These are phyloP conservation scores for Solanum hybrid DNA, from an alignment of 305 asterid species.

Conservation along the genomic window DNA sequence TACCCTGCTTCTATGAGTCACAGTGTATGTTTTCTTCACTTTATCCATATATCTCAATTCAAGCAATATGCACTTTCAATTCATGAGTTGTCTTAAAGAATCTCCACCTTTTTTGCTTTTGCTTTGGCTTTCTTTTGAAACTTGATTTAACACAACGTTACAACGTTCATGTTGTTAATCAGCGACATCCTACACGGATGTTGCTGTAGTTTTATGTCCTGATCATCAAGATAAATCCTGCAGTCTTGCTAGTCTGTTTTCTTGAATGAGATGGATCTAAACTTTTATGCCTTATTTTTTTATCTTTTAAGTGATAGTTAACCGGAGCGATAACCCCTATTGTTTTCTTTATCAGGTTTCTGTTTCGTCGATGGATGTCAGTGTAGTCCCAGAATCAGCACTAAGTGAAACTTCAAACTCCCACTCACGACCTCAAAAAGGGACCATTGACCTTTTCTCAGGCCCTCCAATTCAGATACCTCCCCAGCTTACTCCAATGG, in stretches of 20 bases:
- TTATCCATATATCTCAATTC: not conserved
- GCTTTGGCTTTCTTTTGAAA: not conserved
- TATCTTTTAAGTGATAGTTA: not conserved
- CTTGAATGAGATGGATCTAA: not conserved
- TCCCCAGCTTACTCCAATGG: constrained; percentile 38
- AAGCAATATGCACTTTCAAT: not conserved
- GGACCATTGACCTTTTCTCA: constrained; percentile 52
- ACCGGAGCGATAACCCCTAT: not conserved
- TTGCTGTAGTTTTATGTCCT: not conserved
- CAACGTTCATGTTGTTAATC: not conserved
- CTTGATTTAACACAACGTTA: not conserved
- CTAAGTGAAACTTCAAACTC: constrained; percentile 34
- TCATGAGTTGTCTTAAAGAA: not conserved
- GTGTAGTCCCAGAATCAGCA: constrained; percentile 58
- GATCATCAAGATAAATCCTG: not conserved
- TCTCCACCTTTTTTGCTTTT: not conserved
- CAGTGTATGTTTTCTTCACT: constrained; percentile 29
- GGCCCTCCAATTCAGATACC: constrained; percentile 31
- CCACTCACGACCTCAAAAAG: constrained; percentile 39
- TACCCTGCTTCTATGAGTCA: constrained; percentile 36
- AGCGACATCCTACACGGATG: not conserved
- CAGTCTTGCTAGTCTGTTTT: not conserved
- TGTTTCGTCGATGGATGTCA: constrained; percentile 48
- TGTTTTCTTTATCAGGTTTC: constrained; percentile 39
- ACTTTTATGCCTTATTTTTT: not conserved